Conservation (phyloP, 2,329 filamentous ascomycete genomes). For the Parascedosporium putredinis region DNA sequence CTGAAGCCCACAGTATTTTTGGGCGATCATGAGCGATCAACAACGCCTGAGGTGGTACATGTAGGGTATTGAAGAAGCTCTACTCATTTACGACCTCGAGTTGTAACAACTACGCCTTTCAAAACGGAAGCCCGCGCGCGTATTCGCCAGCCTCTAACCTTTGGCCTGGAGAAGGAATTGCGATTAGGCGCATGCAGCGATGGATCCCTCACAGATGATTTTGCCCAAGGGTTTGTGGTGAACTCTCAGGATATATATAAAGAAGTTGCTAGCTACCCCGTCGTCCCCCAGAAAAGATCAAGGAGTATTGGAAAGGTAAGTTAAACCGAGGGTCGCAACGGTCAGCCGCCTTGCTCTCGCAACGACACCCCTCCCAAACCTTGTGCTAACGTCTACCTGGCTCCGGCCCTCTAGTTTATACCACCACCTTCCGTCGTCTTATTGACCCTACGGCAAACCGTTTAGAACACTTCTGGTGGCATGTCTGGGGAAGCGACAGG, state of each 20-base stretch:
- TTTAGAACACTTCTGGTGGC: constrained; percentile 57
- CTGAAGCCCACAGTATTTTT: not conserved
- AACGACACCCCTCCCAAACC: not conserved
- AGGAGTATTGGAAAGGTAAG: constrained; percentile 48
- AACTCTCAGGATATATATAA: constrained; percentile 42
- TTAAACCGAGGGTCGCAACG: too few species aligned
- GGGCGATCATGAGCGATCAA: not conserved
- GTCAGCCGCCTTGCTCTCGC: not conserved
- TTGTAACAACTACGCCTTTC: not conserved
- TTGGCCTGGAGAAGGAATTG: too few species aligned
- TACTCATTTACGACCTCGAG: not conserved
- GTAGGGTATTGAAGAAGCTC: not conserved
- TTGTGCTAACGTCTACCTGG: constrained; percentile 9
- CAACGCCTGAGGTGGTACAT: not conserved
- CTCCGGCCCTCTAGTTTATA: constrained; percentile 37
- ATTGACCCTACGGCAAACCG: constrained; percentile 52
- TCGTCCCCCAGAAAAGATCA: constrained; percentile 43
- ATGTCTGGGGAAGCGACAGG: constrained; percentile 51
- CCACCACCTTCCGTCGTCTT: constrained; percentile 46
- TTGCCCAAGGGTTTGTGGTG: constrained; percentile 47
- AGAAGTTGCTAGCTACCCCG: constrained; percentile 40
- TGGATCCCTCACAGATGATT: constrained; percentile 30
- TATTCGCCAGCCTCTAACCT: too few species aligned
- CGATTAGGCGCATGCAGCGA: constrained; percentile 9
- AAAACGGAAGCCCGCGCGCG: too few species aligned